A percentile compares a stretch with the other conserved stretches of the same genome.
These are phyloP conservation scores for Colletotrichum coccodes DNA, from an alignment of 2,329 filamentous ascomycete genomes.

Conservation along the genomic window DNA sequence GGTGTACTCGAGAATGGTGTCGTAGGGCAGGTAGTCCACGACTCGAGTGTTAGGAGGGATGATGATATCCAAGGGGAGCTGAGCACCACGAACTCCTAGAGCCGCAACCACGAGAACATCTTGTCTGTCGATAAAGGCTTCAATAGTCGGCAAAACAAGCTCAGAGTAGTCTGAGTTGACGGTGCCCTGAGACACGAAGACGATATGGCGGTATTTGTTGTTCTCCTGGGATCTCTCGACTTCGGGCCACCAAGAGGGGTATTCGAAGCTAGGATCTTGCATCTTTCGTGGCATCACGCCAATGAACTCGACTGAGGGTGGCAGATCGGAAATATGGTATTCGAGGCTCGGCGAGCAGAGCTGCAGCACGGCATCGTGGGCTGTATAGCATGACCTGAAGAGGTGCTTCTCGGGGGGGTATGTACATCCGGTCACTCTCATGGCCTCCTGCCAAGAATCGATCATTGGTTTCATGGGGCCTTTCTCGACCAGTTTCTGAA, in stretches of 20 bases:
- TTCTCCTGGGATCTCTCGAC: conserved; percentile 40
- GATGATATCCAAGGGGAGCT: not conserved
- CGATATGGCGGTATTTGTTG: conserved; percentile 38
- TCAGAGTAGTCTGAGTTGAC: conserved; percentile 49
- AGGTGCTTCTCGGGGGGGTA: conserved; percentile 1
- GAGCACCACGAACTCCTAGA: conserved; percentile 39
- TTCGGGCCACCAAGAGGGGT: conserved; percentile 57
- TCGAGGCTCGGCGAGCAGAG: conserved; percentile 51
- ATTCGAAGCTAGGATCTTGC: conserved; percentile 39
- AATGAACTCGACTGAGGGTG: conserved; percentile 51
- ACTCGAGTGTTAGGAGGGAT: conserved; percentile 53
- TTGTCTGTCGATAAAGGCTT: conserved; percentile 49
- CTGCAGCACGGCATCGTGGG: conserved; percentile 47
- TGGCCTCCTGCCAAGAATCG: conserved; percentile 14
- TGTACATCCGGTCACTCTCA: conserved; percentile 17
- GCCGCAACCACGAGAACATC: conserved; percentile 49
- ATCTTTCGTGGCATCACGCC: conserved; percentile 51
- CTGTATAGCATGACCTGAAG: conserved; percentile 17
- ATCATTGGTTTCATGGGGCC: conserved; percentile 27
- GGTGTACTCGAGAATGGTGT: conserved; percentile 53
- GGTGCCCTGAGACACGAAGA: conserved; percentile 61
- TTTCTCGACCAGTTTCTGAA: conserved; percentile 28
- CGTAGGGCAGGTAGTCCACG: conserved; percentile 60
- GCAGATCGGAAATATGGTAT: conserved; percentile 48
- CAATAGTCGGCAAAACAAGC: conserved; percentile 56